A percentile compares a stretch with the other conserved stretches of the same genome.
phyloP scores from a whole-genome alignment of 139 green algal genomes.

The Volvox africanus region DNA sequence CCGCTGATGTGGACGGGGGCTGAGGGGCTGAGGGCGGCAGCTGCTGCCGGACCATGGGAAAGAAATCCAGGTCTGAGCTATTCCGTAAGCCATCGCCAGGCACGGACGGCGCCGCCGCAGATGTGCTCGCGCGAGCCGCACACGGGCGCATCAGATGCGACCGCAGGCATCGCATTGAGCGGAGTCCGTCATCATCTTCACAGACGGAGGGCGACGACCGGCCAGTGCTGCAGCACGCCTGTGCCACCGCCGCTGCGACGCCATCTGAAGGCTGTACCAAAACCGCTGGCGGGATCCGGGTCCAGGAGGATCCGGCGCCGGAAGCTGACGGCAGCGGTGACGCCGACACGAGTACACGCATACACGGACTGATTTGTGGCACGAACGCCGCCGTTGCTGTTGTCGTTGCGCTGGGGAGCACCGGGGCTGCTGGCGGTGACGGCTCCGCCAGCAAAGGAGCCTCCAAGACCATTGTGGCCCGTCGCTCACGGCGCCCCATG shows the following conservation, averaged over 20 bases:
- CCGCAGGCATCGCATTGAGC: not conserved
- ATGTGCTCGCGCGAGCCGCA: not conserved
- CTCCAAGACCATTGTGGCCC: no score
- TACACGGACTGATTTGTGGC: constrained; percentile 1
- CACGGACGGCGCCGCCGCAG: not conserved
- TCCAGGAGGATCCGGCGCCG: not conserved
- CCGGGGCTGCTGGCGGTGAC: not conserved
- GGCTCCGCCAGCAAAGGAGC: not conserved
- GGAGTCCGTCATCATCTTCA: not conserved
- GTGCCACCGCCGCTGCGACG: not conserved
- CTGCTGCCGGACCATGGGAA: not conserved
- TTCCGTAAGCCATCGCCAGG: not conserved
- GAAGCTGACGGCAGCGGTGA: not conserved
- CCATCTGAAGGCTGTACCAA: not conserved
- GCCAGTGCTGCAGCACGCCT: not conserved
- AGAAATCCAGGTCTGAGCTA: not conserved
- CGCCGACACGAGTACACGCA: not conserved
- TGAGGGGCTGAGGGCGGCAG: not conserved
- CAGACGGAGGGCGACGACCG: not conserved
- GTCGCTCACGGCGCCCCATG: not conserved
- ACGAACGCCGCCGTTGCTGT: not conserved
- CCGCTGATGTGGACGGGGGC: not conserved
- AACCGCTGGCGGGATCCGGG: not conserved
- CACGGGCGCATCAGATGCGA: not conserved
- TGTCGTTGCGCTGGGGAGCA: no score